Evolutionary conservation across 371 early-diverging fungal genomes (phyloP), one percentile per base, ranked within the genome.

Genomic region (Mucor circinelloides): DNA sequence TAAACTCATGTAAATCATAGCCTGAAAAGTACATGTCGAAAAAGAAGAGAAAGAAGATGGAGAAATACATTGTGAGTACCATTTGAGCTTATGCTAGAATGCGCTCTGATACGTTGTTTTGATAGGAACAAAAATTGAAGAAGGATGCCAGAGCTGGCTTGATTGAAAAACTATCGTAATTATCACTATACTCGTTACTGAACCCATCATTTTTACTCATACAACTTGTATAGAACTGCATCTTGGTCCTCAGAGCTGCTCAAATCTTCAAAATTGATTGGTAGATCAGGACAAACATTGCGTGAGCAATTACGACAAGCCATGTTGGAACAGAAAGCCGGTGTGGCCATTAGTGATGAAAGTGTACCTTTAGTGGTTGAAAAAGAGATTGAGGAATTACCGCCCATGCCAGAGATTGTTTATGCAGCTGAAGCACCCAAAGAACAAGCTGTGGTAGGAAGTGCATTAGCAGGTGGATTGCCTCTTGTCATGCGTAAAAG

Each of bases 91-190:
- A 13, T 10, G 13, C 44, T 17, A 10, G 25, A 9, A 50, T 3
- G 15, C 3, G n/a, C 8, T 12, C 27, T 60, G 63, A 12, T 21
- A 55, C 54, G 42, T 19, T 67, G 30, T n/a, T 17, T 56, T 50
- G 40, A 17, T 54, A 91, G 91, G 93, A 95, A 69, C 92, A 93
- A 85, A 95, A 97, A 77, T 72, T 96, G 74, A 96, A 97, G 77
- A 98, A 97, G 83, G 97, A 97, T 65, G 91, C 94, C 52, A 85
- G 95, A 40, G 91, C 86, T 1, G 89, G 85, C 17, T 77, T 97
- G 28, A 72, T 96, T 48, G 90, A 92, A 59, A 93, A 96, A 75
- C 86, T 97, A 25, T 85, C 93, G 80, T 79, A 82, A 63, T 67
- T 67, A 30, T 56, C 17, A 6, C 34, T 6, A 27, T 13, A 1